Conservation (phyloP, 2,329 filamentous ascomycete species). For the Aspergillus tamarii region DNA sequence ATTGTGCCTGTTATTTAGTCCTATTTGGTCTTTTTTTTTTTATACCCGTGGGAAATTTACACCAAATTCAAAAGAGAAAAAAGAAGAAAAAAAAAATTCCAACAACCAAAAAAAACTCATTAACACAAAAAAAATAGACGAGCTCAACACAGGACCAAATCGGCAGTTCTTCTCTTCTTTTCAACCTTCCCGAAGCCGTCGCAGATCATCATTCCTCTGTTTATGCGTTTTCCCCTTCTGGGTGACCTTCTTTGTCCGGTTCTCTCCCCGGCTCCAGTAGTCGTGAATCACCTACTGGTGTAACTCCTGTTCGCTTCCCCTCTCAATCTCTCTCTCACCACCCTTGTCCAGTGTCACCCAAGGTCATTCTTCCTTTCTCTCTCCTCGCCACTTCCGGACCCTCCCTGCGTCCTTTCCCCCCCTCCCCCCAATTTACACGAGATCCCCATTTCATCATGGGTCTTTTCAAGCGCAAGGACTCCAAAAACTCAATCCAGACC, state of each 20-base stretch:
- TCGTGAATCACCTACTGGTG: not conserved
- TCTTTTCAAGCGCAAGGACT: slow-evolving; percentile 52
- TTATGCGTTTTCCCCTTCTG: not conserved
- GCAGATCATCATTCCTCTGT: slow-evolving; percentile 26
- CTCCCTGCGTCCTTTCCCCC: not conserved
- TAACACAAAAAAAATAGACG: not conserved
- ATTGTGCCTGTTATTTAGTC: not conserved
- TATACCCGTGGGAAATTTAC: slow-evolving; percentile 1
- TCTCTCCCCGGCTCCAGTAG: slow-evolving; percentile 1
- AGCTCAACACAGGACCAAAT: not conserved
- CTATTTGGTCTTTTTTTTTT: not conserved
- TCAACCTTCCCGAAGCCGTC: slow-evolving; percentile 6
- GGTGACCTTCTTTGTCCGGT: slow-evolving; percentile 1
- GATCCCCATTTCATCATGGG: slow-evolving; percentile 38
- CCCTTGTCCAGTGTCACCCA: slow-evolving; percentile 10
- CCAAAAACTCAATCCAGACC: slow-evolving; percentile 41
- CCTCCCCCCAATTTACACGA: not conserved
- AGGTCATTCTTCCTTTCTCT: slow-evolving; percentile 6
- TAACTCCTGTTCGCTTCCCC: slow-evolving; percentile 6
- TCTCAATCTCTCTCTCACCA: slow-evolving; percentile 11
- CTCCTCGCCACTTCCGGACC: not conserved
- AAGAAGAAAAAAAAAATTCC: not conserved
- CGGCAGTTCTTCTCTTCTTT: slow-evolving; percentile 8
- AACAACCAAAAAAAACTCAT: slow-evolving; percentile 5
- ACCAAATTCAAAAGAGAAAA: not conserved